Evolutionary conservation across 768 basidiomycete genomes (phyloP), one percentile per base, ranked within the genome.

Genomic region (Suillus alpinus): DNA sequence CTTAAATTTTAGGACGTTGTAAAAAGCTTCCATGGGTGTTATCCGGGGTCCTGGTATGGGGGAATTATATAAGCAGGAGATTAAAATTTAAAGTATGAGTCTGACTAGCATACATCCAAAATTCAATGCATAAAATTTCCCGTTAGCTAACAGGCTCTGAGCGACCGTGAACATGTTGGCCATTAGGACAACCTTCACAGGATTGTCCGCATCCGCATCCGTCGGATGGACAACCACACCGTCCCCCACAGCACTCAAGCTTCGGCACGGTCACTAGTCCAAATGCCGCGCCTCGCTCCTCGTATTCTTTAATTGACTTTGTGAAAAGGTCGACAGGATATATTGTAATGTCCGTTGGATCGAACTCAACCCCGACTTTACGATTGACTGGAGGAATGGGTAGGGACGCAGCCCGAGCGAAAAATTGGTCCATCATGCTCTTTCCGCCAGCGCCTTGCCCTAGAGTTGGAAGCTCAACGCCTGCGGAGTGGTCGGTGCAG

Each of bases 351-450:
- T 87, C 80, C 70, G 78, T 80, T 0, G 82, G 81, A 70, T 88
- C 83, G 43, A 86, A 68, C 16, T 67, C 66, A 37, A 75, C 63
- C 3, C 75, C 77, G 18, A 69, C 65, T 36, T 78, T 81, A 23
- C 75, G 76, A 63, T 77, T 71, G 6, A 65, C 60, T 3, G 86
- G 85, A 1, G 84, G 83, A 13, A 75, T 74, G n/a, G 89, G 89
- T n/a, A 89, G 78, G 6, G 85, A 74, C n/a, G 89, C 86, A 3
- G 86, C 87, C 32, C 80, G 79, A 34, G 86, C 84, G 62, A 89
- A 85, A 73, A 91, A 91, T 50, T 75, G 75, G 59, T 90, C 84
- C 59, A 91, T 76, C 68, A 80, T 79, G 62, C 67, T 79, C 20
- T 64, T 65, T 44, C 63, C 60, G 14, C 57, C 36, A 23, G 32